Percentiles rank a stretch among this genome's conserved stretches.
Conservation (phyloP, 441 rosid species). For the Syzygium syzygioides region DNA sequence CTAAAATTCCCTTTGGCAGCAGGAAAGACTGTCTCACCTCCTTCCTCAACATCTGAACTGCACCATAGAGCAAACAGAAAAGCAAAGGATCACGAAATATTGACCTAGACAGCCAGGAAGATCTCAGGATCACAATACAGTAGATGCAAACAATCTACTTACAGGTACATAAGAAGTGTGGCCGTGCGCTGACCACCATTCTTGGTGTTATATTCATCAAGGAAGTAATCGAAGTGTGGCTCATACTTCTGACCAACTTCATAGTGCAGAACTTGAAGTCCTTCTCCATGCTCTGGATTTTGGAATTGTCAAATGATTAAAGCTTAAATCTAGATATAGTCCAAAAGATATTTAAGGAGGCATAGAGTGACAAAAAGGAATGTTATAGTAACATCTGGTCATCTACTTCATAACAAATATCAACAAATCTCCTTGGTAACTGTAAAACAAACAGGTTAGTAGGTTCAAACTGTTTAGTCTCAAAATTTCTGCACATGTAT, state of each 20-base stretch:
- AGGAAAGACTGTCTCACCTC: conserved; percentile 96
- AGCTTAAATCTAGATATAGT: not conserved
- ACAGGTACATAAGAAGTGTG: conserved; percentile 9
- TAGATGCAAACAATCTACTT: conserved; percentile 1
- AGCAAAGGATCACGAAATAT: not conserved
- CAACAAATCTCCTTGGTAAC: not conserved
- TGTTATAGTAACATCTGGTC: not conserved
- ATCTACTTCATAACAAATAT: not conserved
- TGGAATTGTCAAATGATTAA: not conserved
- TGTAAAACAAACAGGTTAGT: not conserved
- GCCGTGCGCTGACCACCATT: conserved; percentile 6
- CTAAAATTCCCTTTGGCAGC: conserved; percentile 62
- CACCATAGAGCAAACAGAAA: conserved; percentile 9
- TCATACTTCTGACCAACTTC: conserved; percentile 12
- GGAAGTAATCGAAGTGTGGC: conserved; percentile 5
- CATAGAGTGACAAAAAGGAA: not conserved
- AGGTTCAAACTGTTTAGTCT: not conserved
- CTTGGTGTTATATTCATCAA: conserved; percentile 5
- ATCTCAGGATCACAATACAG: not conserved
- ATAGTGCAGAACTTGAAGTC: conserved; percentile 8
- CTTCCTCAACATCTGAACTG: conserved; percentile 99
- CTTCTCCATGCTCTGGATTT: conserved; percentile 36
- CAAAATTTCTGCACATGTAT: not conserved
- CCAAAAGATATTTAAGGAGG: not conserved
- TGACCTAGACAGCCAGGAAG: not conserved